Conservation (phyloP, 176 grass and related monocot genomes). For the Lolium multiflorum region DNA sequence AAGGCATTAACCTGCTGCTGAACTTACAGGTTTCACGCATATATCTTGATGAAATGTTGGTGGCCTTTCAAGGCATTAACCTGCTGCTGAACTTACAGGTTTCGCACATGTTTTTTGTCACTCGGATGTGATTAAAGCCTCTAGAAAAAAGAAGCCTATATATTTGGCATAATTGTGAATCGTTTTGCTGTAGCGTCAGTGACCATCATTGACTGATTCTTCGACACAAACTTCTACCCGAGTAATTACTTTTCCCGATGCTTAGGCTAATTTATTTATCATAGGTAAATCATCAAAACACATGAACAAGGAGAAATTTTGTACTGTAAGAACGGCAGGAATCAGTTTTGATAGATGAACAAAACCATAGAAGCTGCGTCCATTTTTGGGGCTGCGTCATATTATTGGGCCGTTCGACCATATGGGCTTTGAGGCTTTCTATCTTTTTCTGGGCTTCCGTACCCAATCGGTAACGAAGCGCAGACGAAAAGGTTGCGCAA, state of each 20-base stretch:
- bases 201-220: background rate
- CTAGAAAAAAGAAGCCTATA: background rate
- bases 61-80: slow-evolving; percentile 6
- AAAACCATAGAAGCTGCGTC: too few species aligned
- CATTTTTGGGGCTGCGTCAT: too few species aligned
- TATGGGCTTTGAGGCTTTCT: background rate
- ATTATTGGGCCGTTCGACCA: too few species aligned
- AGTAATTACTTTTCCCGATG: too few species aligned
- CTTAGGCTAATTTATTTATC: too few species aligned
- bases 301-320: too few species aligned
- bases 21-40: background rate
- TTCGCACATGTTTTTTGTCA: slow-evolving; percentile 15
- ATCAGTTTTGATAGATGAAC: too few species aligned
- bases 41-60: slow-evolving; percentile 21
- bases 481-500: background rate
- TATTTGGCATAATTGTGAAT: background rate
- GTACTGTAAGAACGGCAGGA: too few species aligned
- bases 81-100: background rate
- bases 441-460: background rate
- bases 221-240: too few species aligned
- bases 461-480: background rate
- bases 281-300: too few species aligned
- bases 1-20: background rate
- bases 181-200: background rate
- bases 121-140: too few species aligned